phyloP scores from a whole-genome alignment of 768 basidiomycete genomes.

The Mycena rosella region DNA sequence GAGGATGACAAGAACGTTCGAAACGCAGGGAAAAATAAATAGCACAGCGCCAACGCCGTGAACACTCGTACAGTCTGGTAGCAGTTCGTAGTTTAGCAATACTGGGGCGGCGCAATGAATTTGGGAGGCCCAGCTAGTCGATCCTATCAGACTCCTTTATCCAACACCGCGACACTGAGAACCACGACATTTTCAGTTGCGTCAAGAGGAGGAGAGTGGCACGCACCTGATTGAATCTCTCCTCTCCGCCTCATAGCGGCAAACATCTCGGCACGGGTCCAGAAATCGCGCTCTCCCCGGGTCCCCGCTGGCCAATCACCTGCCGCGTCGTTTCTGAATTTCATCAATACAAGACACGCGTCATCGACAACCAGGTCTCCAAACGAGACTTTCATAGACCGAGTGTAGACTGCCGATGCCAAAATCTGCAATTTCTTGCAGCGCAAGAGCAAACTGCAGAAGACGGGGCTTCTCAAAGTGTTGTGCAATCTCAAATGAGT shows the following conservation, averaged over 20 bases:
- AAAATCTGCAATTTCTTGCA: neutral
- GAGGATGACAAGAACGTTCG: no score
- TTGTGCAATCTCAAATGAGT: neutral
- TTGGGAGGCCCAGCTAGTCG: no score
- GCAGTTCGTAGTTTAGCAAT: no score
- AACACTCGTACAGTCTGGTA: no score
- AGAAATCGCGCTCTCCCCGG: slow-evolving; percentile 4
- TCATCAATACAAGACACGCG: neutral
- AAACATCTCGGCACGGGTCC: slow-evolving; percentile 7
- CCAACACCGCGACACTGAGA: neutral
- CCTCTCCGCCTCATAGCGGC: neutral
- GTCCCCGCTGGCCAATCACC: neutral
- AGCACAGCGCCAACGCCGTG: no score
- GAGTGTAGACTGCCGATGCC: no score
- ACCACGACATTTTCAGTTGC: neutral
- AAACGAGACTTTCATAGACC: no score
- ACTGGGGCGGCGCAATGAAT: no score
- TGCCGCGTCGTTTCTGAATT: neutral
- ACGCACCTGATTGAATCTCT: slow-evolving; percentile 4
- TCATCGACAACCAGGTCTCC: neutral
- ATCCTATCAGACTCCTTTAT: neutral
- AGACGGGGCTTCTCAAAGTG: neutral
- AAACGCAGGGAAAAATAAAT: no score
- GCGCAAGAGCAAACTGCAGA: neutral
- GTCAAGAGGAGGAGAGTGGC: neutral